Evolutionary conservation across 306 rosid genomes (phyloP).

Genomic region (Glycyrrhiza uralensis): DNA sequence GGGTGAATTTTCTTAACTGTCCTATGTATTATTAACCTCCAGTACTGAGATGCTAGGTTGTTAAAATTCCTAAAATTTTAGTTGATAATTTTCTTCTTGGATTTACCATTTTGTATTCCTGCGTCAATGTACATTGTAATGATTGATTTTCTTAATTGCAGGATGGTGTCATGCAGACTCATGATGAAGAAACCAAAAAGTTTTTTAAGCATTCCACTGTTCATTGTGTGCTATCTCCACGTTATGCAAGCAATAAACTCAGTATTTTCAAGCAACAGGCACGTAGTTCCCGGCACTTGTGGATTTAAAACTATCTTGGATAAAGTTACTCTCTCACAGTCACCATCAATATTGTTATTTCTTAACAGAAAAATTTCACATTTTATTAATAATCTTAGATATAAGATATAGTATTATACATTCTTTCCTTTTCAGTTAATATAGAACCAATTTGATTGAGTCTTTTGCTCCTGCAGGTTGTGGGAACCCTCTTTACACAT

Average conservation of each 20-base stretch:
- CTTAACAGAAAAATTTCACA: background rate
- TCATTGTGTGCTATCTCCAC: constrained; percentile 71
- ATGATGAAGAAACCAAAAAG: constrained; percentile 70
- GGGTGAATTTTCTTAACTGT: background rate
- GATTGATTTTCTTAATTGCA: constrained; percentile 32
- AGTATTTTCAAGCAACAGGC: constrained; percentile 85
- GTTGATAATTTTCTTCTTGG: background rate
- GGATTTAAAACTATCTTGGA: background rate
- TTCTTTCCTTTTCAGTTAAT: background rate
- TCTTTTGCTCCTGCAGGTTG: constrained; percentile 55
- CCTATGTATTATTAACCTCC: background rate
- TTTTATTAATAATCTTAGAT: background rate
- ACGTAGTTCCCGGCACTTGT: constrained; percentile 16
- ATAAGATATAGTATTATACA: background rate
- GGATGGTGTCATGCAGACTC: constrained; percentile 86
- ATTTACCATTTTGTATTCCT: background rate
- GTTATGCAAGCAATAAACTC: constrained; percentile 83
- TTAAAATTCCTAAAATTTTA: background rate
- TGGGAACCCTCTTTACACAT: constrained; percentile 80
- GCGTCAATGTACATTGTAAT: background rate
- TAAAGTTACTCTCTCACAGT: background rate
- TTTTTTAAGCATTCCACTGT: constrained; percentile 68
- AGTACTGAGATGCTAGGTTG: background rate
- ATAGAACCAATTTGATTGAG: background rate
- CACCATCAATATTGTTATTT: background rate